Percentiles rank a stretch among this genome's conserved stretches.
phyloP scores from a whole-genome alignment of 805 yeast genomes.

The Ogataea salicorniae region DNA sequence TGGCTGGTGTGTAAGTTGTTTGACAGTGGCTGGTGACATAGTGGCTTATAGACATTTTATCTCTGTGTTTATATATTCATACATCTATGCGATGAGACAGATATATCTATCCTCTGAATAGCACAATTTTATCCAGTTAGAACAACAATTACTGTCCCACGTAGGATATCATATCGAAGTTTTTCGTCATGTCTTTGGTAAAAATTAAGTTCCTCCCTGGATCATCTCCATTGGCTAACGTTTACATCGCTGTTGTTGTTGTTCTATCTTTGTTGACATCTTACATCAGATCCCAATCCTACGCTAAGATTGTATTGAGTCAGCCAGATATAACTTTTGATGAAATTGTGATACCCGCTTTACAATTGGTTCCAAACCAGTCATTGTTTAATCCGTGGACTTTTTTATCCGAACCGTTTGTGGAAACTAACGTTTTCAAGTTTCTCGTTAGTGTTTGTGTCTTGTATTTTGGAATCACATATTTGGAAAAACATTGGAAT shows the following conservation, averaged over 20 bases:
- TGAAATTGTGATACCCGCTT: conserved; percentile 41
- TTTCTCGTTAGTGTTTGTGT: conserved; percentile 36
- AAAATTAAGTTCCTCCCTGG: conserved; percentile 15
- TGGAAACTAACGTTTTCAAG: conserved; percentile 48
- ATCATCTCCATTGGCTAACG: conserved; percentile 44
- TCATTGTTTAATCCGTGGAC: conserved; percentile 62
- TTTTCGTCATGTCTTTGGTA: conserved; percentile 17
- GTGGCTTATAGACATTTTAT: no score
- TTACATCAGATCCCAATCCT: conserved; percentile 36
- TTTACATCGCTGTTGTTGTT: conserved; percentile 36
- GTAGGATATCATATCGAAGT: background rate
- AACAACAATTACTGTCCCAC: background rate
- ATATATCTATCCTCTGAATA: no score
- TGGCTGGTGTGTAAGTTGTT: no score
- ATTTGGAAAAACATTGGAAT: conserved; percentile 48
- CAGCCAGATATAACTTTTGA: conserved; percentile 29
- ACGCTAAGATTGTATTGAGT: conserved; percentile 18
- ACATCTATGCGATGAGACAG: no score
- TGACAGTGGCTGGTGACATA: no score
- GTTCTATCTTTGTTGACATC: conserved; percentile 38
- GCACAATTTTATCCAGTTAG: no score
- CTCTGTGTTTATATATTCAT: no score
- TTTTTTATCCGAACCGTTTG: conserved; percentile 54
- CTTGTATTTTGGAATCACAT: conserved; percentile 37
- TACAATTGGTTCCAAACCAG: conserved; percentile 61